Evolutionary conservation across 768 basidiomycete species (phyloP).

Genomic region (Lentinus tigrinus): DNA sequence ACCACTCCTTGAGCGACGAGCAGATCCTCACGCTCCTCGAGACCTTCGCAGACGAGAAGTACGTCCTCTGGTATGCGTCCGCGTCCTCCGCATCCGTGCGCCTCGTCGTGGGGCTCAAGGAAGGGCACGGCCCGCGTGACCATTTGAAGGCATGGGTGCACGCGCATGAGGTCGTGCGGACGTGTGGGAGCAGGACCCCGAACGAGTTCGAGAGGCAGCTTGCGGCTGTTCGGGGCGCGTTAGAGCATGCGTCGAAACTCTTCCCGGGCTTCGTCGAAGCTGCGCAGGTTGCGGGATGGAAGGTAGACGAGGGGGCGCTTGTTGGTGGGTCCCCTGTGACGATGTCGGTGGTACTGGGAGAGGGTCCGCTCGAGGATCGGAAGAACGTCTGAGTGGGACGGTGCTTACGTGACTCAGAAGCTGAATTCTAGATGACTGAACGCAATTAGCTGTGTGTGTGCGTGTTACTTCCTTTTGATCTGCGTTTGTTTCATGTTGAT

Average conservation of each 20-base stretch:
- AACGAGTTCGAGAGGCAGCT: slow-evolving; percentile 8
- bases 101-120: slow-evolving; percentile 50
- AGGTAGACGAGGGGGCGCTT: slow-evolving; percentile 25
- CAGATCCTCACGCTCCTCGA: slow-evolving; percentile 33
- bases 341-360: slow-evolving; percentile 10
- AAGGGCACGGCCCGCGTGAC: slow-evolving; percentile 45
- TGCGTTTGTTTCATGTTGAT: no score
- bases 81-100: slow-evolving; percentile 9
- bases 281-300: slow-evolving; percentile 20
- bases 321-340: slow-evolving; percentile 22
- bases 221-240: slow-evolving; percentile 8
- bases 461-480: no score
- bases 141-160: slow-evolving; percentile 56
- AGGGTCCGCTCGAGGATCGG: slow-evolving; percentile 1
- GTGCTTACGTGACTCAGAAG: no score
- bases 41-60: slow-evolving; percentile 45
- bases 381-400: background rate
- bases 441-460: no score
- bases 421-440: no score
- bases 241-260: slow-evolving; percentile 7
- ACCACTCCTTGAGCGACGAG: slow-evolving; percentile 6
- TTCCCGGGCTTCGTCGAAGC: slow-evolving; percentile 21
- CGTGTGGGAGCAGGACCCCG: background rate
- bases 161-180: slow-evolving; percentile 22
- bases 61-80: slow-evolving; percentile 51